phyloP scores from a whole-genome alignment of 129 eudicot species.

The Flaveria sonorensis region DNA sequence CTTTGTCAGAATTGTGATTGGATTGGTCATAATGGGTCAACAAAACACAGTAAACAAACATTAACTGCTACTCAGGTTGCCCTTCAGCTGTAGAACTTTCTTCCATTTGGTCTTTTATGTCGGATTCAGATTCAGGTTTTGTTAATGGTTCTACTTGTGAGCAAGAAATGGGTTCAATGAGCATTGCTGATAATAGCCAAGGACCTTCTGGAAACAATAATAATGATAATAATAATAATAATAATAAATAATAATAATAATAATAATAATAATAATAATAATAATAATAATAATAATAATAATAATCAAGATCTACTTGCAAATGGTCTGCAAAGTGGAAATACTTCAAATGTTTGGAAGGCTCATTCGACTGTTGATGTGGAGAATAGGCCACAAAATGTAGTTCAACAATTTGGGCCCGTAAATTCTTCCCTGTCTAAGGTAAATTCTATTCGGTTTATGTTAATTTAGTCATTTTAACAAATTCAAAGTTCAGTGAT shows the following conservation, averaged over 20 bases:
- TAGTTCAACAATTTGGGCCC: constrained; percentile 27
- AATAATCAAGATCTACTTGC: constrained; percentile 28
- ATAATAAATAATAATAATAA: constrained; percentile 27
- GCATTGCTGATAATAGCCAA: constrained; percentile 48
- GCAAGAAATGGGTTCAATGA: constrained; percentile 60
- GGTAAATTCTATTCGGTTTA: constrained; percentile 25
- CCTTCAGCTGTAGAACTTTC: constrained; percentile 71
- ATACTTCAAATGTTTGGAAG: constrained; percentile 17
- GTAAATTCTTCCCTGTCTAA: constrained; percentile 28
- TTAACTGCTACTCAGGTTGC: constrained; percentile 68
- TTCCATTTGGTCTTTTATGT: constrained; percentile 61
- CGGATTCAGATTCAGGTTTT: constrained; percentile 31
- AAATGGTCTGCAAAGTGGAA: constrained; percentile 14
- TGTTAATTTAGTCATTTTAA: not conserved
- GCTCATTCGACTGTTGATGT: constrained; percentile 20
- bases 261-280: not conserved
- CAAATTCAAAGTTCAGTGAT: not conserved
- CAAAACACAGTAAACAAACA: constrained; percentile 49
- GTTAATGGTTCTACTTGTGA: constrained; percentile 50
- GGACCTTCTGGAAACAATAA: constrained; percentile 17
- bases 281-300: not conserved
- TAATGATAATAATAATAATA: constrained; percentile 2
- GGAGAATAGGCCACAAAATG: constrained; percentile 18
- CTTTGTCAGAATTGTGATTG: constrained; percentile 86
- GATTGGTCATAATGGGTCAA: constrained; percentile 52